Conservation (phyloP, 208 protist species). For the Wallacemonas sp. region DNA sequence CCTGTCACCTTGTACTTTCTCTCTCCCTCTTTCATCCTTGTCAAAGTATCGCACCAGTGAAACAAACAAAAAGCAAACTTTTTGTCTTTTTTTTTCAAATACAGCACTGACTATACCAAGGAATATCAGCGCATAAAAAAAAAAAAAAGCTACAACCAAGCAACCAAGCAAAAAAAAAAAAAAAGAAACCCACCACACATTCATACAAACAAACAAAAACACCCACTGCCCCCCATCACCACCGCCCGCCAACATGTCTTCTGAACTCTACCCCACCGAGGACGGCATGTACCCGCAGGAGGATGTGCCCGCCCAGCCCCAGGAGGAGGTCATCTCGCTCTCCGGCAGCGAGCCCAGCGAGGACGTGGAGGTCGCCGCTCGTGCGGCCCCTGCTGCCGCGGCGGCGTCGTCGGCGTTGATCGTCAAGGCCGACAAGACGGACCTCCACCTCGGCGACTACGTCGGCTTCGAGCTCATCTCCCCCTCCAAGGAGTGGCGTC, state of each 20-base stretch:
- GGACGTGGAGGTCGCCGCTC: not conserved
- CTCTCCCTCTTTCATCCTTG: not conserved
- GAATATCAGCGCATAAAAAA: not conserved
- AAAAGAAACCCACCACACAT: conserved; percentile 2
- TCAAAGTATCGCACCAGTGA: not conserved
- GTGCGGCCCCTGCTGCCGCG: not conserved
- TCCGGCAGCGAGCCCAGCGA: conserved; percentile 16
- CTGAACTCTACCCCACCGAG: conserved; percentile 4
- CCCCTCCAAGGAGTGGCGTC: conserved; percentile 51
- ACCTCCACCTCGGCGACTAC: conserved; percentile 70
- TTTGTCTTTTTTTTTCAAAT: not conserved
- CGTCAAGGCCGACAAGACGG: conserved; percentile 24
- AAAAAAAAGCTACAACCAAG: not conserved
- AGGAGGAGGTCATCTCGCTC: conserved; percentile 21
- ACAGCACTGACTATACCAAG: no score
- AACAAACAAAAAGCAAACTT: not conserved
- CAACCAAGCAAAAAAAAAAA: not conserved
- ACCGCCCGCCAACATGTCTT: not conserved
- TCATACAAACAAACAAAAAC: not conserved
- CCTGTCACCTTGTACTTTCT: no score
- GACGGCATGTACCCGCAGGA: not conserved
- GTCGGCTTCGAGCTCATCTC: conserved; percentile 71
- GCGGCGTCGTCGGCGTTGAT: not conserved
- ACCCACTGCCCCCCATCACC: not conserved
- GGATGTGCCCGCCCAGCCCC: conserved; percentile 5